Base-by-base conservation (phyloP, 768 basidiomycete species). In the Mycena leptocephala region DNA sequence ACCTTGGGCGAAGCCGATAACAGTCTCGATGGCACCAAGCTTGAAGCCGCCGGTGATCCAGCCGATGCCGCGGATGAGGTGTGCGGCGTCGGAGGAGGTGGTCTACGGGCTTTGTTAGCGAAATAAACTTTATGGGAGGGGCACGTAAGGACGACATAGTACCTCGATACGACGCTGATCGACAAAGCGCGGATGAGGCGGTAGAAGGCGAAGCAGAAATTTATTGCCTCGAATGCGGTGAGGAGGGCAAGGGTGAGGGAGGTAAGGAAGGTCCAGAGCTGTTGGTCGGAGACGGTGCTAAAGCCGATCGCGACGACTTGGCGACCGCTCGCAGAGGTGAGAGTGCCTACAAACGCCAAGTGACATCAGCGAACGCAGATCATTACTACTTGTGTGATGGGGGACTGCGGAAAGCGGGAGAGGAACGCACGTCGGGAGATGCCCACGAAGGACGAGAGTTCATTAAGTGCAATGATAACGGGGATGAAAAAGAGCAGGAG, bases 1-100 rank as follows among this genome's bases (percentile, higher is more conserved):
- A 32, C 86, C 87, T 18, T 85, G 83, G 3, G 88, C 88, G 77
- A 95, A 95, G 0, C 94, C 95, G 13, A 93, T 79, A 8, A 91
- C 82, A 7, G 90, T 91, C 83, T 96, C 95, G 59, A 93, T 81
- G 4, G 90, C 90, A 13, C 94, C 93, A 30, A 95, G 80, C 79
- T 91, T 90, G 70, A 94, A 80, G 4, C 91, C 94, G 0, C 80
- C 85, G n/a, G 89, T 85, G 56, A 95, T 87, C 94, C 94, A 96
- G 22, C 87, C 90, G 13, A 91, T 89, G 13, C 95, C 95, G 72
- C 87, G 89, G 77, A 93, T 85, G 24, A 90, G 82, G 81, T 92
- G 89, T 0, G 84, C 82, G 67, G 88, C 85, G 72, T 90, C 88
- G 56, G 85, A 84, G 14, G 84, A 83, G 9, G 86, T 80, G 1